Evolutionary conservation across 1,284 basidiomycete species (phyloP), one percentile per base, ranked within the genome.

Genomic region (Trametes pubescens): DNA sequence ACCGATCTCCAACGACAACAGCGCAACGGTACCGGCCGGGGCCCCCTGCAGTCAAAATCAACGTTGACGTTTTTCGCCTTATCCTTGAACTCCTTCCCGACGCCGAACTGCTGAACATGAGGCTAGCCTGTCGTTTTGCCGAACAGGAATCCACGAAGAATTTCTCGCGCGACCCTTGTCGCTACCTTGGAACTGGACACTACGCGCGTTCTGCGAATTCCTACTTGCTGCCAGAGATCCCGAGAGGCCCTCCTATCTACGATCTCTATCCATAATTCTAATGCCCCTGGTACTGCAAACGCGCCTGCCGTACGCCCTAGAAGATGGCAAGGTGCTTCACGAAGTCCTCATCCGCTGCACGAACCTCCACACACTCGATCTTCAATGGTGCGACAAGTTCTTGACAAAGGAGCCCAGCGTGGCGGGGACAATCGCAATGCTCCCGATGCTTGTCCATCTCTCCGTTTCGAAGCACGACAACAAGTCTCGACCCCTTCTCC

Each of bases 11-110:
- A n/a, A 8, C 8, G 16, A 21, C 8, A 16, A 16, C 11, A 21
- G 18, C 18, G 8, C 8, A n/a, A 21, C 21, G 5, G 18, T 1
- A 8, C 22, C 46, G 6, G 22, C n/a, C n/a, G n/a, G n/a, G n/a
- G n/a, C 2, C 14, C 35, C 51, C 21, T 6, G 9, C 21, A 32
- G 29, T 32, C 29, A 32, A 32, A 9, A 26, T 56, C 18, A 16
- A 67, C 48, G 2, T 64, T 43, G 65, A 67, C 43, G 37, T 54
- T 21, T 29, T 67, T 14, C 59, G 62, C 4, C 51, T 40, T 16
- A 52, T 67, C 43, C 34, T 67, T 6, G 22, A 2, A 4, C 53
- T 29, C 7, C 53, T 61, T 4, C 26, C 59, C 10, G 24, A 22
- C 5, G 16, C 22, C 1, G 60, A 53, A 16, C 52, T 67, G 14